Base-by-base conservation (phyloP, 202 grass and related monocot species). In the Setaria viridis region DNA sequence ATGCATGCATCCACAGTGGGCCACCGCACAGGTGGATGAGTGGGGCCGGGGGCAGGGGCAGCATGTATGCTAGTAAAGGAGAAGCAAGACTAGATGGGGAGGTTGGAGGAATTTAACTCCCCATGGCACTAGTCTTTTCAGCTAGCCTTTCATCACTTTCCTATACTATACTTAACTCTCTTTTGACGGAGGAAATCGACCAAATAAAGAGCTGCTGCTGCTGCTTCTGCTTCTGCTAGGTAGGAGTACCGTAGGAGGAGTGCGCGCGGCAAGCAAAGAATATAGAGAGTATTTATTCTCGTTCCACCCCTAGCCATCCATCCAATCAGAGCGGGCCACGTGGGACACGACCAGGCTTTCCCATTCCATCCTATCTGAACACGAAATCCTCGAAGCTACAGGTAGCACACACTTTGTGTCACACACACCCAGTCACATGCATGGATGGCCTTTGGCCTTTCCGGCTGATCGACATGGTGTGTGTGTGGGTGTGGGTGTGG, bases 21-120 rank as follows among this genome's bases (percentile, higher is more conserved):
- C 57, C 80, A 79, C 9, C 76, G 42, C 59, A 34, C 48, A 93
- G 67, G 80, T 62, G 13, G 72, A 85, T 78, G 29, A 63, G 65
- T 79, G 77, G 74, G 80, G 42, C 19, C 70, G 70, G 19, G 19
- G 62, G 9, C 33, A 74, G 11, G 3, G 14, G 53, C 9, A 19
- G 16, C 66, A 39, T 19, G 64, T 9, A 68, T 67, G 60, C 80
- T 74, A 91, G 54, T 88, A 86, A 91, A 76, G 87, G 87, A 62
- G 67, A 84, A 77, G 84, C 82, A 79, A 89, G 58, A 75, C 83
- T 73, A 73, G 25, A 25, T 25, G 89, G 86, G 87, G 86, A 77
- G 62, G 89, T 94, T 91, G 86, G 70, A 87, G 56, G 74, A 77
- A 91, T 81, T 85, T 66, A 70, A 81, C 85, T 81, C 89, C 58